Evolutionary conservation across 2,329 filamentous ascomycete species (phyloP).

Genomic region (Arthrobotrys conoides): DNA sequence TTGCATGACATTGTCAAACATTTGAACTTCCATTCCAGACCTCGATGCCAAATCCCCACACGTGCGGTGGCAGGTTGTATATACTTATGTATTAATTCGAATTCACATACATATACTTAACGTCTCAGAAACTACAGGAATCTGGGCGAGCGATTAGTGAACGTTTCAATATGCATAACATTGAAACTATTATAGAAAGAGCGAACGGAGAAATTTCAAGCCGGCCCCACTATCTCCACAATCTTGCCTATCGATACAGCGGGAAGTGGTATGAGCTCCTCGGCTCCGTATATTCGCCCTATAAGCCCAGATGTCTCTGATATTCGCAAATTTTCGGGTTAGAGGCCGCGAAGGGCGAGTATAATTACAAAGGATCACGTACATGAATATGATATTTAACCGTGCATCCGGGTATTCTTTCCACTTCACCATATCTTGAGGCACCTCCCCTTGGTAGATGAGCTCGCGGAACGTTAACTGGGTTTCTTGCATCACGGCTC

Average conservation of each 20-base stretch:
- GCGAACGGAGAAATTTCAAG: constrained; percentile 21
- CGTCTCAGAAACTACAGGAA: not conserved
- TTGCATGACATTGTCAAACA: constrained; percentile 12
- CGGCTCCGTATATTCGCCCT: constrained; percentile 15
- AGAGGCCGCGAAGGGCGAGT: constrained; percentile 18
- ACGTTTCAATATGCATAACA: constrained; percentile 12
- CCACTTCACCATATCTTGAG: not conserved
- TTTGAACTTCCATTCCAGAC: constrained; percentile 2
- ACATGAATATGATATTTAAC: constrained; percentile 17
- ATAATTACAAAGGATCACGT: constrained; percentile 1
- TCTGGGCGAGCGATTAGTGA: constrained; percentile 36
- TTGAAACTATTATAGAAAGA: constrained; percentile 22
- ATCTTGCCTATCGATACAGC: constrained; percentile 3
- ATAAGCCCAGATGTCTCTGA: not conserved
- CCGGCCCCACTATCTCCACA: constrained; percentile 12
- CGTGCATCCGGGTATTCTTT: constrained; percentile 7
- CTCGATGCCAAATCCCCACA: constrained; percentile 26
- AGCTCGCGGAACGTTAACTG: constrained; percentile 5
- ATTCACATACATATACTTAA: no score
- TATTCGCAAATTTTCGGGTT: constrained; percentile 34
- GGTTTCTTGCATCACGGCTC: constrained; percentile 28
- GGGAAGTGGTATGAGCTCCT: constrained; percentile 15
- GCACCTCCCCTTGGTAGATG: not conserved
- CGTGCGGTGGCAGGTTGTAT: not conserved
- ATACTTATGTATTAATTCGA: not conserved